A percentile compares a stretch with the other conserved stretches of the same genome.
phyloP scores from a whole-genome alignment of 1,284 basidiomycete genomes.

The Phellinidium pouzarii region DNA sequence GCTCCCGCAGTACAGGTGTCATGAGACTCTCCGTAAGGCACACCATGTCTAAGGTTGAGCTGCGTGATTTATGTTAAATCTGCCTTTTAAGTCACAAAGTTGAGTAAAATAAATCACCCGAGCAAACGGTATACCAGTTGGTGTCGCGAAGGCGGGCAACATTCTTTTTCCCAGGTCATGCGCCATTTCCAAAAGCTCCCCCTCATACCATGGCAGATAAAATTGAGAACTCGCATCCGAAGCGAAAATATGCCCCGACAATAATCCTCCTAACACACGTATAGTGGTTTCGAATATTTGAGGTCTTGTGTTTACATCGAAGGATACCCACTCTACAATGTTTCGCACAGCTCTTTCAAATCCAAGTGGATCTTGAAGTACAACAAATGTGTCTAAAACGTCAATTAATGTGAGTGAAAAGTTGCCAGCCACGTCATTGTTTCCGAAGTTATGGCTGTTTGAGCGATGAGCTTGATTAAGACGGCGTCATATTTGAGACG shows the following conservation, averaged over 20 bases:
- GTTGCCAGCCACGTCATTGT: constrained; percentile 84
- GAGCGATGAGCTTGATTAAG: constrained; percentile 15
- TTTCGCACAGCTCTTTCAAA: constrained; percentile 74
- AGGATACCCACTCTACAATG: constrained; percentile 72
- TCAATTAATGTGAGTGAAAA: constrained; percentile 80
- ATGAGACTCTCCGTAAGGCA: constrained; percentile 59
- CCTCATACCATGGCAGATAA: constrained; percentile 68
- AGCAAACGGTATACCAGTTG: constrained; percentile 85
- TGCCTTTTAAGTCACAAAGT: constrained; percentile 13
- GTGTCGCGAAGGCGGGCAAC: constrained; percentile 82
- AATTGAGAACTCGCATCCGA: constrained; percentile 58
- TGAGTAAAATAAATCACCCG: constrained; percentile 43
- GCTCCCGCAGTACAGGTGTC: constrained; percentile 89
- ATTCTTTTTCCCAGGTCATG: constrained; percentile 78
- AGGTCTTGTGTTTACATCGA: constrained; percentile 84
- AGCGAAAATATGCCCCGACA: constrained; percentile 83
- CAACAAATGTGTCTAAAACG: constrained; percentile 74
- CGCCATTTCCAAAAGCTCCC: constrained; percentile 73
- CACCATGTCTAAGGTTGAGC: constrained; percentile 72
- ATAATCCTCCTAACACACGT: constrained; percentile 79
- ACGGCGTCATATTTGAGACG: constrained; percentile 27
- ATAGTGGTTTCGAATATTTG: constrained; percentile 93
- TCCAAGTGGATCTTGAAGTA: constrained; percentile 63
- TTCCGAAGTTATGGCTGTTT: constrained; percentile 56
- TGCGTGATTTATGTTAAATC: constrained; percentile 26